These are phyloP conservation scores for Apium graveolens DNA, from an alignment of 129 eudicot genomes.

Conservation along the genomic window DNA sequence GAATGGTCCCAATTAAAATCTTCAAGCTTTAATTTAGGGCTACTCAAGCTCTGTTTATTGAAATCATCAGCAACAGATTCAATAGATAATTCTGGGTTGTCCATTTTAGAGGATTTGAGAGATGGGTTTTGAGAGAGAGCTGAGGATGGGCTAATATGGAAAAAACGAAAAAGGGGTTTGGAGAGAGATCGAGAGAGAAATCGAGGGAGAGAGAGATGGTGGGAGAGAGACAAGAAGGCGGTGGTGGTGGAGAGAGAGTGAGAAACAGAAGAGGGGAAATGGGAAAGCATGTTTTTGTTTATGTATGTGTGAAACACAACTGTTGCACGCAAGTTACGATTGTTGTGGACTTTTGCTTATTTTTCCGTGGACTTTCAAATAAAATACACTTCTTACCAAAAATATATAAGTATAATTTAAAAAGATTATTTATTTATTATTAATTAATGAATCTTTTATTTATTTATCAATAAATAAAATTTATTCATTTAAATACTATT, in stretches of 20 bases:
- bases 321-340: background rate
- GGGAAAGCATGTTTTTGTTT: constrained; percentile 40
- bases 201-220: constrained; percentile 32
- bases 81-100: constrained; percentile 24
- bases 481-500: no score
- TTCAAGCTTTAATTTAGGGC: constrained; percentile 44
- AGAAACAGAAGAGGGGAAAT: constrained; percentile 38
- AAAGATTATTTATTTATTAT: no score
- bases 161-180: background rate
- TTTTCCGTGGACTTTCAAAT: background rate
- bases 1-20: constrained; percentile 90
- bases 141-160: constrained; percentile 22
- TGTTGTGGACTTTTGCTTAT: background rate
- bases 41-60: constrained; percentile 42
- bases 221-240: constrained; percentile 16
- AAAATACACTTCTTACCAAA: no score
- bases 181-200: constrained; percentile 29
- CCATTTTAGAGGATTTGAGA: constrained; percentile 32
- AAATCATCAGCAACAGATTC: constrained; percentile 52
- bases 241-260: constrained; percentile 39
- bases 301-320: background rate
- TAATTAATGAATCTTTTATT: no score
- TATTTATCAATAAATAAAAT: no score
- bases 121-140: constrained; percentile 19
- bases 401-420: no score